A percentile compares a stretch with the other conserved stretches of the same genome.
Conservation (phyloP, 805 yeast species). For the Ogataea angusta region DNA sequence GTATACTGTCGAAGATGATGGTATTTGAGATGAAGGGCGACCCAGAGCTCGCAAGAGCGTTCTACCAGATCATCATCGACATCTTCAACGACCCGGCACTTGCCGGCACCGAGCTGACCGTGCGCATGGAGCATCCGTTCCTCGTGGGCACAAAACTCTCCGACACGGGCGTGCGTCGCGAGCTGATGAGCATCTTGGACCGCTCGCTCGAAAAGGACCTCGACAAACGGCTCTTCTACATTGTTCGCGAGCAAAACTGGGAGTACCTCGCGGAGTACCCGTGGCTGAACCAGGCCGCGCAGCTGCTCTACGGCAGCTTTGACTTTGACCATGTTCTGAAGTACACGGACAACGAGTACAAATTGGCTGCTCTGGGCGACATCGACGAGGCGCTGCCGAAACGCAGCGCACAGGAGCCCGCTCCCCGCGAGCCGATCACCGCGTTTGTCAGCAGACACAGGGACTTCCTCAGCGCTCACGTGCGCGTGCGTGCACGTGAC, state of each 20-base stretch:
- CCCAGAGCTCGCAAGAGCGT: constrained; percentile 68
- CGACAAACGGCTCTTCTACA: constrained; percentile 75
- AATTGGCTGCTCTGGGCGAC: constrained; percentile 50
- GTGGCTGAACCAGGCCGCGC: constrained; percentile 93
- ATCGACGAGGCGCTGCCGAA: constrained; percentile 35
- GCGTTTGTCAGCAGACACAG: constrained; percentile 24
- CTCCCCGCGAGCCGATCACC: constrained; percentile 19
- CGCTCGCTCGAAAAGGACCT: constrained; percentile 75
- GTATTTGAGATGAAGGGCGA: constrained; percentile 88
- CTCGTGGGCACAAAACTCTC: constrained; percentile 86
- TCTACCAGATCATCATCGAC: constrained; percentile 81
- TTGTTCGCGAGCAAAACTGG: constrained; percentile 96
- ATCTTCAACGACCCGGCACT: constrained; percentile 78
- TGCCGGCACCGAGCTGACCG: constrained; percentile 83
- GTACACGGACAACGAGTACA: constrained; percentile 46
- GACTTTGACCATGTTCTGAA: constrained; percentile 47
- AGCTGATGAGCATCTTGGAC: constrained; percentile 75
- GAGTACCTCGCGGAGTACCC: constrained; percentile 88
- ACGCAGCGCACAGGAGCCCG: constrained; percentile 12
- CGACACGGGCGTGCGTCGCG: constrained; percentile 69
- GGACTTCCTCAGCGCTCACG: constrained; percentile 20
- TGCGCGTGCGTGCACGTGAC: constrained; percentile 50
- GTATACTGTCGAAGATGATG: constrained; percentile 88
- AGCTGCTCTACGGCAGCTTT: constrained; percentile 76
- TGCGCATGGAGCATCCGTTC: constrained; percentile 94